phyloP scores from a whole-genome alignment of 768 basidiomycete genomes.

The Hygrophorus russula region DNA sequence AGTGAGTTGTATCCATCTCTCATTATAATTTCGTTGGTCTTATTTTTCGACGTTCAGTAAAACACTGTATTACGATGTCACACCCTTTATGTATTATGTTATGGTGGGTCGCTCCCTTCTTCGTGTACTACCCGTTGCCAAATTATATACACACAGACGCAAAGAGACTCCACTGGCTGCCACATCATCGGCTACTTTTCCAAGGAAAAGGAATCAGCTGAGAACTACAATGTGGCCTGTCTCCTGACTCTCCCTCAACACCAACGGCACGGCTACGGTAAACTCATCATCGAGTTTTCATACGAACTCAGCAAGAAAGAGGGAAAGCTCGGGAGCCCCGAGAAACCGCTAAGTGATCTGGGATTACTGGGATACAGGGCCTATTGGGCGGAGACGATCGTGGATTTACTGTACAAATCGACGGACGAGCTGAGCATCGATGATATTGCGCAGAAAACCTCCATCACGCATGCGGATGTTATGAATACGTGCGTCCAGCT shows the following conservation, averaged over 20 bases:
- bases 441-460: slow-evolving; percentile 91
- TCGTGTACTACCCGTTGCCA: slow-evolving; percentile 2
- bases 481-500: slow-evolving; percentile 84
- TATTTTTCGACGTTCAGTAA: slow-evolving; percentile 45
- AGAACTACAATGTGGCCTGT: slow-evolving; percentile 98
- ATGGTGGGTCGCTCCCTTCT: slow-evolving; percentile 49
- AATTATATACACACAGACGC: slow-evolving; percentile 34
- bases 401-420: slow-evolving; percentile 71
- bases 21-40: slow-evolving; percentile 6
- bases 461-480: slow-evolving; percentile 91
- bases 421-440: slow-evolving; percentile 87
- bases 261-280: slow-evolving; percentile 93
- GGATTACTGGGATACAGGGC: slow-evolving; percentile 89
- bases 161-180: slow-evolving; percentile 81
- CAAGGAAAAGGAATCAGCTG: slow-evolving; percentile 97
- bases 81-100: slow-evolving; percentile 99
- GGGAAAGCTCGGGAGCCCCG: slow-evolving; percentile 90
- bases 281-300: slow-evolving; percentile 93
- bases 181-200: slow-evolving; percentile 98
- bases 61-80: slow-evolving; percentile 98
- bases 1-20: slow-evolving; percentile 44
- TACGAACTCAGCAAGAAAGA: slow-evolving; percentile 97
- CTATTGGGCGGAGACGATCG: slow-evolving; percentile 95
- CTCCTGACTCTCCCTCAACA: slow-evolving; percentile 98
- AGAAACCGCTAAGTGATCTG: slow-evolving; percentile 93